Evolutionary conservation across 306 rosid species (phyloP).

Genomic region (Carpinus fangiana): DNA sequence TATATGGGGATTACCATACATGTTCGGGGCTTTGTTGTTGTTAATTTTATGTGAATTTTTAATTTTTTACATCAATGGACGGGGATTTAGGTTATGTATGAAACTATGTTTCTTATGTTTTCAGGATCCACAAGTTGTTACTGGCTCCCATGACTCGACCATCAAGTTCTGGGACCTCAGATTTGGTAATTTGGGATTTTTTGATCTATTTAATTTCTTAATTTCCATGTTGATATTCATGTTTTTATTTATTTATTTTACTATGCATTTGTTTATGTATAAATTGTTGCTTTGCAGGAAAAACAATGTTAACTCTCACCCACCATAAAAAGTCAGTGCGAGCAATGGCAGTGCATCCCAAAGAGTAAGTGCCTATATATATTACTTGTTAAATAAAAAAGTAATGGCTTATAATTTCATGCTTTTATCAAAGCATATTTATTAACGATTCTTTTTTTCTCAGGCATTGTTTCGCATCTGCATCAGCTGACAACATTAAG

Average conservation of each 20-base stretch:
- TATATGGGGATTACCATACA: no score
- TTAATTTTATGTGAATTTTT: not conserved
- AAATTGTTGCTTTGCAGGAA: constrained; percentile 51
- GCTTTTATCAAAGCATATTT: not conserved
- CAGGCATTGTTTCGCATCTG: constrained; percentile 95
- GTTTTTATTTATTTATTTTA: constrained; percentile 1
- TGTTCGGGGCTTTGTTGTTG: not conserved
- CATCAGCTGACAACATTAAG: constrained; percentile 97
- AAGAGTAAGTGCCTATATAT: constrained; percentile 59
- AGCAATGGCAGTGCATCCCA: constrained; percentile 96
- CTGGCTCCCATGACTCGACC: constrained; percentile 95
- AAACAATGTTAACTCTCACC: constrained; percentile 88
- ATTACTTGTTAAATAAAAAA: constrained; percentile 16
- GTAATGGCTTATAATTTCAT: constrained; percentile 16
- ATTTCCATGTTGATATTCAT: not conserved
- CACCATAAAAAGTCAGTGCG: constrained; percentile 97
- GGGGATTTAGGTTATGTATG: not conserved
- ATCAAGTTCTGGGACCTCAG: constrained; percentile 99
- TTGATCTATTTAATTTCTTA: not conserved
- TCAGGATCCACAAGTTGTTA: constrained; percentile 97
- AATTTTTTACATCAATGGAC: not conserved
- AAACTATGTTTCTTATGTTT: constrained; percentile 27
- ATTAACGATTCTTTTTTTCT: constrained; percentile 13
- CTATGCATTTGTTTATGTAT: not conserved
- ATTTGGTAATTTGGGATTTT: constrained; percentile 62